phyloP scores from a whole-genome alignment of 1,139 yeast genomes.

The Sporopachydermia cereana region DNA sequence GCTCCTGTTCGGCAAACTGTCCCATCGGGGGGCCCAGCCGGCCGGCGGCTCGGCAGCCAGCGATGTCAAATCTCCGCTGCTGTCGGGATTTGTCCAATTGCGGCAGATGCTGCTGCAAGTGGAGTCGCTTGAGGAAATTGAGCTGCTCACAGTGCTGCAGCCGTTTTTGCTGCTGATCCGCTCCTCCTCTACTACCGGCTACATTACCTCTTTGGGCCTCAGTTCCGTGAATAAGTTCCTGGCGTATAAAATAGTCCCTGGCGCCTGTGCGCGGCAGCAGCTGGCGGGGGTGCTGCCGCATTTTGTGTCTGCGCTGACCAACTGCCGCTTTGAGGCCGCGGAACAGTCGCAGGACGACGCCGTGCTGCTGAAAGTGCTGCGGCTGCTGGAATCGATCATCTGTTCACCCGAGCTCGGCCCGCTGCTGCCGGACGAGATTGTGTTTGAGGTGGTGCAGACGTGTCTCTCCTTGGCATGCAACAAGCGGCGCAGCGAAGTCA shows the following conservation, averaged over 20 bases:
- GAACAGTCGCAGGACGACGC: constrained; percentile 92
- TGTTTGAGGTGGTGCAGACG: constrained; percentile 84
- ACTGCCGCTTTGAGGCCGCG: constrained; percentile 91
- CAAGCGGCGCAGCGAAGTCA: constrained; percentile 80
- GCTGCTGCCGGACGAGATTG: constrained; percentile 64
- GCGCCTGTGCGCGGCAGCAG: constrained; percentile 32
- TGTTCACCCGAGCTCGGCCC: constrained; percentile 48
- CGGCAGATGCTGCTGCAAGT: constrained; percentile 57
- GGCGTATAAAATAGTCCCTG: constrained; percentile 40
- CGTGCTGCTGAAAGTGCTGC: constrained; percentile 70
- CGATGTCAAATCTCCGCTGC: constrained; percentile 44
- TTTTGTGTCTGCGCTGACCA: constrained; percentile 69
- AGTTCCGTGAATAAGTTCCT: constrained; percentile 64
- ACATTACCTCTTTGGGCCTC: constrained; percentile 73
- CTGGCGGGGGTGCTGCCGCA: constrained; percentile 40
- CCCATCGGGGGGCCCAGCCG: constrained; percentile 16
- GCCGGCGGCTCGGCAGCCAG: constrained; percentile 14
- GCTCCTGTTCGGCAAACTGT: not conserved
- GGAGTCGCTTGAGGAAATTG: constrained; percentile 42
- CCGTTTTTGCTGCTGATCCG: constrained; percentile 85
- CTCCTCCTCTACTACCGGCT: constrained; percentile 76
- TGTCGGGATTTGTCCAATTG: constrained; percentile 72
- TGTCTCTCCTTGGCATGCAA: constrained; percentile 89
- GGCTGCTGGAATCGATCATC: constrained; percentile 59
- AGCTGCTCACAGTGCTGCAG: constrained; percentile 62